Evolutionary conservation across 441 rosid species (phyloP).

Genomic region (Daphne laureola): DNA sequence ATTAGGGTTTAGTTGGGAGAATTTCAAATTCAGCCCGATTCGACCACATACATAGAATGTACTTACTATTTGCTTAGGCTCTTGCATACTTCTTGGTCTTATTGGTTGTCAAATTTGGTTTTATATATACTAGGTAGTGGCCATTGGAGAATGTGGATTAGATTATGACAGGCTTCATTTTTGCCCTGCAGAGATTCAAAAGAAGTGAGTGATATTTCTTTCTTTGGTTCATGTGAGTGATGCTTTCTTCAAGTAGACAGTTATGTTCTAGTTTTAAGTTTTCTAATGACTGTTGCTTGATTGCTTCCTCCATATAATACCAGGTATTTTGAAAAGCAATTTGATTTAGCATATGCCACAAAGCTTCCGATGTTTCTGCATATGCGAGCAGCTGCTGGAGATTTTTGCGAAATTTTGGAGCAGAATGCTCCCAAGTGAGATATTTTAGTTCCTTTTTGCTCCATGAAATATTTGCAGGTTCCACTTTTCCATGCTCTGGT

Average conservation of each 20-base stretch:
- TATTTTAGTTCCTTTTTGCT: not conserved
- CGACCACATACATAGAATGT: too few relatives aligned
- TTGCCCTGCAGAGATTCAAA: slow-evolving; percentile 69
- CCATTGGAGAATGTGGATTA: slow-evolving; percentile 93
- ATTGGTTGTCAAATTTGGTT: slow-evolving; percentile 6
- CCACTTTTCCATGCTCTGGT: too few relatives aligned
- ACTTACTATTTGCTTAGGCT: not conserved
- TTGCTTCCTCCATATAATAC: slow-evolving; percentile 8
- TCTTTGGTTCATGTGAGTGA: slow-evolving; percentile 12
- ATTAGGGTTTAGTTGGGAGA: too few relatives aligned
- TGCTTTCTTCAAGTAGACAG: slow-evolving; percentile 4
- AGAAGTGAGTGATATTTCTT: slow-evolving; percentile 42
- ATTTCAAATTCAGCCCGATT: too few relatives aligned
- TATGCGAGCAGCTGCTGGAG: slow-evolving; percentile 90
- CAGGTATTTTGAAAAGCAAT: slow-evolving; percentile 96
- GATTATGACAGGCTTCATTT: slow-evolving; percentile 92
- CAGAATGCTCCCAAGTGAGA: slow-evolving; percentile 60
- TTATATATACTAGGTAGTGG: slow-evolving; percentile 52
- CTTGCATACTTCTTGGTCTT: not conserved
- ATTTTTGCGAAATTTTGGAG: slow-evolving; percentile 78
- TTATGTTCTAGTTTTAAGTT: slow-evolving; percentile 2
- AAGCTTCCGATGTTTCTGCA: slow-evolving; percentile 94
- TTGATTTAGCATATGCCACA: slow-evolving; percentile 78
- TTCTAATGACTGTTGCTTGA: slow-evolving; percentile 3
- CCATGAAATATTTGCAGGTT: too few relatives aligned